Evolutionary conservation across 2,329 filamentous ascomycete species (phyloP), one percentile per base, ranked within the genome.

Genomic region (Diaporthe ilicicola): DNA sequence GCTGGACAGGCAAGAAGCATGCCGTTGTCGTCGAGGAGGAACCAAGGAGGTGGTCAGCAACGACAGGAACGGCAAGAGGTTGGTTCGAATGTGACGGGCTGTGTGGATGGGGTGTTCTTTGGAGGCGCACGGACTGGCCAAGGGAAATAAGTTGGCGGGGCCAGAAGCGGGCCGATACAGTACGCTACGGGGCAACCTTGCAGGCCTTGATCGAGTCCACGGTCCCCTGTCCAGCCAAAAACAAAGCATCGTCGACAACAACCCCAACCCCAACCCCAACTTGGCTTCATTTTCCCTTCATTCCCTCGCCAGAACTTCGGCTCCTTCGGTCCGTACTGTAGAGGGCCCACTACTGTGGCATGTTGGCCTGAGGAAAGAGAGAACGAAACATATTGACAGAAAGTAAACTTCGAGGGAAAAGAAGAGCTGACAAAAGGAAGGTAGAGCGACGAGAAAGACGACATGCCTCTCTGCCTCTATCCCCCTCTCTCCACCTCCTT

Each of bases 151-250:
- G 59, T n/a, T 37, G 42, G 27, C 27, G 27, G 42, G 59, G 19
- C 42, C 42, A 50, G 27, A 50, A 37, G 59, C 59, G 59, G 59
- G 29, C 59, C 59, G 59, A 42, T 64, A 34, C 29, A 37, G 59
- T n/a, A n/a, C n/a, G n/a, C n/a, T n/a, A n/a, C n/a, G n/a, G n/a
- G n/a, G n/a, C n/a, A n/a, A n/a, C n/a, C n/a, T n/a, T n/a, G n/a
- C 27, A 64, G 34, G 42, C 4, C 24, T n/a, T 34, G 29, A 64
- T 42, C 59, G 44, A 50, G 59, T 50, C 59, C 59, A 64, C 59
- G 59, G 48, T 64, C 59, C 59, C 59, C 44, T 64, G 59, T 64
- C n/a, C n/a, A 50, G 27, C 42, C 37, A 64, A 64, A 64, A 64
- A 44, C 44, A 61, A 46, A 46, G n/a, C n/a, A n/a, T n/a, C 39